Evolutionary conservation across 768 basidiomycete species (phyloP).

Genomic region (Amanita subjunquillea): DNA sequence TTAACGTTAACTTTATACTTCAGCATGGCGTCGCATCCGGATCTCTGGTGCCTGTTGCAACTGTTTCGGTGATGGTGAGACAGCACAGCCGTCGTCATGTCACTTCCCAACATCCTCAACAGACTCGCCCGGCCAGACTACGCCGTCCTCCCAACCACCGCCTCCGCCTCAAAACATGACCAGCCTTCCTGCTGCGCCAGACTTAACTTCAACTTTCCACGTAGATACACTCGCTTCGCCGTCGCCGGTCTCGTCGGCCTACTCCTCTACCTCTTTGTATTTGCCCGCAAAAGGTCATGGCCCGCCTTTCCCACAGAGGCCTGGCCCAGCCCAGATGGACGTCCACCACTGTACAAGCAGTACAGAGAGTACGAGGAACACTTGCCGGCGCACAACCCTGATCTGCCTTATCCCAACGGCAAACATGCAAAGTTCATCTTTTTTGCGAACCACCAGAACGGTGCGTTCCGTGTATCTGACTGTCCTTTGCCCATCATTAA

Average conservation of each 20-base stretch:
- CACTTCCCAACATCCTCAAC: background rate
- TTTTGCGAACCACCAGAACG: conserved; percentile 4
- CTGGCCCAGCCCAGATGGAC: background rate
- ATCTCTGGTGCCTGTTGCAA: no score
- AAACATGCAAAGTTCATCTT: conserved; percentile 8
- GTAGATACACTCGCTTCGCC: background rate
- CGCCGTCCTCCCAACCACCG: background rate
- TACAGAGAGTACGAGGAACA: conserved; percentile 27
- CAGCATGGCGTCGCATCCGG: no score
- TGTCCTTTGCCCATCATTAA: background rate
- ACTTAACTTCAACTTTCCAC: background rate
- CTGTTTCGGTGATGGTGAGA: no score
- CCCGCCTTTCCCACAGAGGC: background rate
- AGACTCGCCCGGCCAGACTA: background rate
- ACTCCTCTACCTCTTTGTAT: background rate
- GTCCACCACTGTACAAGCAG: conserved; percentile 14
- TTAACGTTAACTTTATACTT: no score
- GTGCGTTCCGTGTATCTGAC: background rate
- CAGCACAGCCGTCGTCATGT: background rate
- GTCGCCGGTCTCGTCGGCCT: background rate
- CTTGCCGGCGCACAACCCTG: conserved; percentile 39
- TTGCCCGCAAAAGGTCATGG: background rate
- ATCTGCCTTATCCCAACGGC: conserved; percentile 39
- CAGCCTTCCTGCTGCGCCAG: background rate
- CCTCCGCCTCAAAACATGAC: background rate